Evolutionary conservation across 768 basidiomycete species (phyloP).

Genomic region (Leccinum barrowsii): DNA sequence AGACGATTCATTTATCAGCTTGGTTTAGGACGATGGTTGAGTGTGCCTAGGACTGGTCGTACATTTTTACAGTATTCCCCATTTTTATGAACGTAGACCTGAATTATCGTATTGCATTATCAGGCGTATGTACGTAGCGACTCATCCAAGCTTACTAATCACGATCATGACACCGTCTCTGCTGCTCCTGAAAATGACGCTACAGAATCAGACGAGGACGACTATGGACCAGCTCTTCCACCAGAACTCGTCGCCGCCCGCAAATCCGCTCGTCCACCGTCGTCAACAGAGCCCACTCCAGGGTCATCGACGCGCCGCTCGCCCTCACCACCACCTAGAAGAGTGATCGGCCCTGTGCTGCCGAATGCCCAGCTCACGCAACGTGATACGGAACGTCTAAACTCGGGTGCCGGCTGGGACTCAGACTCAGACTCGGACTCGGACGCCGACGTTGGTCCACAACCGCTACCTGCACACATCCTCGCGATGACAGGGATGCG

Average conservation of each 20-base stretch:
- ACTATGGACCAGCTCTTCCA: constrained; percentile 70
- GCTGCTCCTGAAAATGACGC: constrained; percentile 22
- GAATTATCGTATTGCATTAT: constrained; percentile 24
- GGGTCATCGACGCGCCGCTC: constrained; percentile 23
- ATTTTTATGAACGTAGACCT: constrained; percentile 14
- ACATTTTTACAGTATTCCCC: constrained; percentile 12
- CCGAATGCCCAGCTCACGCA: constrained; percentile 37
- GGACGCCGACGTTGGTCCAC: constrained; percentile 84
- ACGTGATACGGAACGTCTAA: constrained; percentile 5
- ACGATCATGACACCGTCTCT: constrained; percentile 35
- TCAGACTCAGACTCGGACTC: constrained; percentile 63
- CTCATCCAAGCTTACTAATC: background rate
- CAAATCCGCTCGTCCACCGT: constrained; percentile 25
- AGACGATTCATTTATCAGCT: constrained; percentile 5
- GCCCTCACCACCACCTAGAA: constrained; percentile 23
- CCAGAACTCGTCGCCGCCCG: constrained; percentile 59
- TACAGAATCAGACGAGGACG: constrained; percentile 49
- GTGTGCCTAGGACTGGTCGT: constrained; percentile 11
- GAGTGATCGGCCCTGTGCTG: constrained; percentile 51
- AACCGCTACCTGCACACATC: constrained; percentile 54
- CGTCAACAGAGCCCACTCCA: constrained; percentile 18
- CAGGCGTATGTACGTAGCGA: background rate
- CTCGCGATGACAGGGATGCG: constrained; percentile 24
- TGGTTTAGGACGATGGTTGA: constrained; percentile 6
- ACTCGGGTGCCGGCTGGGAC: constrained; percentile 46